These are phyloP conservation scores for Zopfia rhizophila DNA, from an alignment of 2,329 filamentous ascomycete species.

Conservation along the genomic window DNA sequence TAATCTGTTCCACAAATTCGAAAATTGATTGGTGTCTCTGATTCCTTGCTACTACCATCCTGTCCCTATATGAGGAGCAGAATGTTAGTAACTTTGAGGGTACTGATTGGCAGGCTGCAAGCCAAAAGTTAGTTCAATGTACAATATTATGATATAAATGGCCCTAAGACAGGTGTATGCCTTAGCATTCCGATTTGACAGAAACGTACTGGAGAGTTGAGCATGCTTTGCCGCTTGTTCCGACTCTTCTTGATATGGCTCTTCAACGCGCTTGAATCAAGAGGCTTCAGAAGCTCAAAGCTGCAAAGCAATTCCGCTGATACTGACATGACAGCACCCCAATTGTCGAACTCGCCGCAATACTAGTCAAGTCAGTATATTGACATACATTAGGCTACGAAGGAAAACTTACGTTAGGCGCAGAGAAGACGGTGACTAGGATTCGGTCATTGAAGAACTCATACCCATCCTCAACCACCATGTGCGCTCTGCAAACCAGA, in stretches of 20 bases:
- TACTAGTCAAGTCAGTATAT: constrained; percentile 68
- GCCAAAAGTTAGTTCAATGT: constrained; percentile 41
- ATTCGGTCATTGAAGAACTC: constrained; percentile 98
- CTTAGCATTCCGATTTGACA: constrained; percentile 26
- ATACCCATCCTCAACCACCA: constrained; percentile 99
- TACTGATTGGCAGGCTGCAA: constrained; percentile 60
- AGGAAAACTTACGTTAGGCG: constrained; percentile 84
- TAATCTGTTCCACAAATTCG: constrained; percentile 15
- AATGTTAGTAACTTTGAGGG: constrained; percentile 61
- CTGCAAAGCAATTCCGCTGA: constrained; percentile 93
- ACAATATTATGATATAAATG: constrained; percentile 36
- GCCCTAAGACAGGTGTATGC: constrained; percentile 27
- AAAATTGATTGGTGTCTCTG: constrained; percentile 24
- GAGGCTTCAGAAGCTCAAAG: constrained; percentile 94
- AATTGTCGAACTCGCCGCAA: constrained; percentile 98
- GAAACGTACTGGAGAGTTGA: constrained; percentile 90
- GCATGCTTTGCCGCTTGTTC: constrained; percentile 92
- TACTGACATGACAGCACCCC: constrained; percentile 99
- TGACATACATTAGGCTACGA: not conserved
- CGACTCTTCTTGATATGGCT: constrained; percentile 98
- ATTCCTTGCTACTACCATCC: constrained; percentile 24
- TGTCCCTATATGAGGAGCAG: constrained; percentile 30
- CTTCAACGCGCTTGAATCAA: constrained; percentile 96
- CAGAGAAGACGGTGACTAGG: constrained; percentile 95
- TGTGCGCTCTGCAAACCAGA: constrained; percentile 94